Evolutionary conservation across 2,329 filamentous ascomycete genomes (phyloP).

Genomic region (Diaporthe sp.): DNA sequence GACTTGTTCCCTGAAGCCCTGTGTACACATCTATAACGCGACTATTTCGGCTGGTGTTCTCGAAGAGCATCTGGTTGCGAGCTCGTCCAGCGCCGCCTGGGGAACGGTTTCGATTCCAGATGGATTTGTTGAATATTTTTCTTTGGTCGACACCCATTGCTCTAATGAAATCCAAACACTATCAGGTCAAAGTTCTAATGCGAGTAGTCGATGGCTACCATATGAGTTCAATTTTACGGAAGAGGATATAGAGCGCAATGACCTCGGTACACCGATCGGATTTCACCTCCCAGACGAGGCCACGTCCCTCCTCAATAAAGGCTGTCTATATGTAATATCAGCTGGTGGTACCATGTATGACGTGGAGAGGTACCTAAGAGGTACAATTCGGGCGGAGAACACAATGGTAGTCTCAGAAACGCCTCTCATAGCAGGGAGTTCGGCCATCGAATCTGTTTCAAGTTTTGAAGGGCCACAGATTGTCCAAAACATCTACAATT

Average conservation of each 20-base stretch:
- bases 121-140: fast-evolving
- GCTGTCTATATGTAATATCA: not conserved
- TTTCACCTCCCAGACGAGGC: not conserved
- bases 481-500: not conserved
- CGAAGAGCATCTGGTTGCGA: not conserved
- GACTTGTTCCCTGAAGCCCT: not conserved
- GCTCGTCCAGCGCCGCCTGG: not conserved
- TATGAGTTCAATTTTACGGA: not conserved
- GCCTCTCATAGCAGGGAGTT: too few species aligned
- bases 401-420: too few species aligned
- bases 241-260: too few species aligned
- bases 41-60: not conserved
- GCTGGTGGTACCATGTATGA: not conserved
- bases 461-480: not conserved
- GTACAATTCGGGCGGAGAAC: not conserved
- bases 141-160: not conserved
- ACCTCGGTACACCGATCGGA: not conserved
- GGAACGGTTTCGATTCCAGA: not conserved
- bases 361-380: not conserved
- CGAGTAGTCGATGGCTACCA: not conserved
- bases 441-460: not conserved
- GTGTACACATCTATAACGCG: not conserved
- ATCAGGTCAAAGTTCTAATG: not conserved
- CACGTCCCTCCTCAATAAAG: not conserved
- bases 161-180: too few species aligned